Evolutionary conservation across 345 rosid genomes (phyloP), one percentile per base, ranked within the genome.

Genomic region (Eutrema japonicum): DNA sequence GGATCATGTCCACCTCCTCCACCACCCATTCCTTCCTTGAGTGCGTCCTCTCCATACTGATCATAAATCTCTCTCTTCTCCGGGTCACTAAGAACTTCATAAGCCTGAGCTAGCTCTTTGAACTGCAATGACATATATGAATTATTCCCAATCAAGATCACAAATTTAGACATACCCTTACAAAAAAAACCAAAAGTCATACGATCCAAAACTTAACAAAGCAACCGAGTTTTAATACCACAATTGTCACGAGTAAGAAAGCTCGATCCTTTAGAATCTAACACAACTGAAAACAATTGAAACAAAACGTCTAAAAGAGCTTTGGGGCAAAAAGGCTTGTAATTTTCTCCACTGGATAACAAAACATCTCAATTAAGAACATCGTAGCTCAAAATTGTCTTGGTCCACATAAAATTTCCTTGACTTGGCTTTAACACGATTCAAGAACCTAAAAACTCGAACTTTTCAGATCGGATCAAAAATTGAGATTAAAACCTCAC

Each of bases 11-110:
- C 65, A 37, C 80, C 89, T 10, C 81, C 82, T 7, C 84, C 92
- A 30, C 89, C 88, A 4, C 91, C 92, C 92, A 88, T 86, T 76
- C 98, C 97, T 41, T 93, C 98, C 87, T 93, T 93, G 64, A 93
- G 96, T 3, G 93, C 96, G 64, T 93, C 97, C 74, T 93, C 98
- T 4, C 98, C 98, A 18, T 86, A 89, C 52, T 89, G 89, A 71
- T 93, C 96, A 62, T 93, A 91, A 16, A 93, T 85, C 79, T 88
- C 91, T 13, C 97, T 91, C 69, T 93, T 91, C 77, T 93, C 97
- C 0, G 96, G 96, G 64, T 93, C 98, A 68, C 88, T 91, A 36
- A 93, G 71, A 4, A 89, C 91, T 82, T 91, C 98, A 63, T 91
- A 93, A 10, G 97, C 97, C 79, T 93, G 91, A 0, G 94, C 94